Evolutionary conservation across 805 yeast species (phyloP), one percentile per base, ranked within the genome.

Genomic region (Priceomyces melissophilus): DNA sequence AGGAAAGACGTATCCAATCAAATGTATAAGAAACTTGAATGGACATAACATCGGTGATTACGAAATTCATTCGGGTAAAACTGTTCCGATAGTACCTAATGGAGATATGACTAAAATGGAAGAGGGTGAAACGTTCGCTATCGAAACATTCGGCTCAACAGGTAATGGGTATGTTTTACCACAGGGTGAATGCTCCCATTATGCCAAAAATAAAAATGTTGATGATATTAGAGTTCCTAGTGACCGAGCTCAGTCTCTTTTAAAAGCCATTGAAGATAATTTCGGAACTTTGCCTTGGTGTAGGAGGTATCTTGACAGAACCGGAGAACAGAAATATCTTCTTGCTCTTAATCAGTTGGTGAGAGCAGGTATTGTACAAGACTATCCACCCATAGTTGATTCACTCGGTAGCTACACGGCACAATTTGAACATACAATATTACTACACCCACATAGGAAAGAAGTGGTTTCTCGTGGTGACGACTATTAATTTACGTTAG

Each of bases 221-320:
- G 60, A 49, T 55, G 53, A 53, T 41, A 39, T 60, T 31, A 39
- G 43, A n/a, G 69, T 79, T 4, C 78, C 85, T 3, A 58, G 84
- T 10, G 80, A 76, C 49, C 75, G 81, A 51, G 91, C 97, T 17
- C 83, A 80, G 60, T 71, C 76, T 33, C 69, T 93, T 49, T 66
- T 88, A 46, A 68, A 72, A 37, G 73, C 81, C 10, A 93, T 93
- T 54, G 82, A 88, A 58, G 71, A 76, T 42, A 79, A 86, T 53
- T 93, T 93, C 58, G 97, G 98, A 33, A 88, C 98, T 0, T 72
- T 93, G 51, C 98, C 99, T 3, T 93, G 90, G 79, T 93, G 99
- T 69, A 83, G 97, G 53, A 76, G 99, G 54, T 93, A 93, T 60
- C 71, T 93, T 58, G 99, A 93, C 58, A 76, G 95, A 49, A 55